Evolutionary conservation across 139 green algal genomes (phyloP).

Genomic region (Raphidocelis subcapitata): DNA sequence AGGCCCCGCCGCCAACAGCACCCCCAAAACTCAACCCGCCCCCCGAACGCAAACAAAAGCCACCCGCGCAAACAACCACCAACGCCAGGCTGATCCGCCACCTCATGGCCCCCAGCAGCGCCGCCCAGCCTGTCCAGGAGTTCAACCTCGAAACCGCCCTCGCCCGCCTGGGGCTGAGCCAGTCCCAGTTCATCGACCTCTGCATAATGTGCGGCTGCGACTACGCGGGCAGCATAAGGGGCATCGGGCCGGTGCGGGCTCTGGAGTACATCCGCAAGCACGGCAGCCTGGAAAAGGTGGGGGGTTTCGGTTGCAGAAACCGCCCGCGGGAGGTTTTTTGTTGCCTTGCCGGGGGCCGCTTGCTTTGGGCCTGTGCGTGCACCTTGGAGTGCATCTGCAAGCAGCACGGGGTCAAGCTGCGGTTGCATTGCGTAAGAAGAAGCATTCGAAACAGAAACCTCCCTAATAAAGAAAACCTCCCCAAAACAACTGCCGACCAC

Average conservation of each 20-base stretch:
- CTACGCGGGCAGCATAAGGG: slow-evolving; percentile 86
- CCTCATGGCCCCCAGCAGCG: slow-evolving; percentile 80
- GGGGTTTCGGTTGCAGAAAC: background rate
- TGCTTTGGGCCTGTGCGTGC: too few relatives aligned
- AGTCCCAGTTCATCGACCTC: slow-evolving; percentile 97
- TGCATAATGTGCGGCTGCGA: slow-evolving; percentile 99
- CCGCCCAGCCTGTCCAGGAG: slow-evolving; percentile 82
- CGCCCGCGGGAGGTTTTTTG: too few relatives aligned
- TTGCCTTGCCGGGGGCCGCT: too few relatives aligned
- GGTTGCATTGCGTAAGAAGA: too few relatives aligned
- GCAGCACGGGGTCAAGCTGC: background rate
- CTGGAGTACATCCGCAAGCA: slow-evolving; percentile 78
- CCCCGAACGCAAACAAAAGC: too few relatives aligned
- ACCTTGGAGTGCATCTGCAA: background rate
- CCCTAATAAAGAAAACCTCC: too few relatives aligned
- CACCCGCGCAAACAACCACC: too few relatives aligned
- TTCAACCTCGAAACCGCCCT: slow-evolving; percentile 87
- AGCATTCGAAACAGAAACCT: too few relatives aligned
- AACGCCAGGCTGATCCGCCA: slow-evolving; percentile 80
- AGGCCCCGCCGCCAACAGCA: too few relatives aligned
- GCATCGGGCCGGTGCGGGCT: slow-evolving; percentile 75
- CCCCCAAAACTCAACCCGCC: too few relatives aligned
- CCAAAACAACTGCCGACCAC: too few relatives aligned
- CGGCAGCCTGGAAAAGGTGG: slow-evolving; percentile 44
- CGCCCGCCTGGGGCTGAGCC: slow-evolving; percentile 44